Conservation (phyloP, 176 grass and related monocot species). For the Eragrostis nindensis region DNA sequence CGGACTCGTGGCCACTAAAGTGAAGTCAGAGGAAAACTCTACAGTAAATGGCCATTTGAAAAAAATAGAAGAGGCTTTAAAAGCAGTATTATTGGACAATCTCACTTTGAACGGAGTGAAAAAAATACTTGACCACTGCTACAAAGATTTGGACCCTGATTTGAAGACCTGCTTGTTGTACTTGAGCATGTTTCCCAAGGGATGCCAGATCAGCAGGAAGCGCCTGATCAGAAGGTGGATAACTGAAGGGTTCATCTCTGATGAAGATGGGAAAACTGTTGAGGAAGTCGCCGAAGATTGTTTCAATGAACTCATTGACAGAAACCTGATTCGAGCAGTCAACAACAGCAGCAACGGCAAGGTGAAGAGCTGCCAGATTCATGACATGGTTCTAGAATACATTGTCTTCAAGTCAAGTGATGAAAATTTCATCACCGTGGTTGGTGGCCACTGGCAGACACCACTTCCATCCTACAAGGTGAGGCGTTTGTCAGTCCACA, state of each 20-base stretch:
- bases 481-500: not conserved
- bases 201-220: not conserved
- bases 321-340: slow-evolving; percentile 23
- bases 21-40: not conserved
- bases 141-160: not conserved
- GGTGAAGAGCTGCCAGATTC: slow-evolving; percentile 24
- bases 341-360: slow-evolving; percentile 8
- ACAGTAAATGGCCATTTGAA: not conserved
- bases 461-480: no score
- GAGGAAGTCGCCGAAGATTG: slow-evolving; percentile 32
- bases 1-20: slow-evolving; percentile 9
- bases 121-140: no score
- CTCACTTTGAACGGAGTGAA: no score
- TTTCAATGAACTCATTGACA: slow-evolving; percentile 30
- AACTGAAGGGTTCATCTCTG: not conserved
- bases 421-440: no score
- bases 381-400: no score
- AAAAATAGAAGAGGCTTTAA: not conserved
- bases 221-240: not conserved
- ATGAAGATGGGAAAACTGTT: not conserved
- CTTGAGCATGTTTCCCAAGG: not conserved
- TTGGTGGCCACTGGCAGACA: no score
- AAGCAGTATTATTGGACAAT: no score
- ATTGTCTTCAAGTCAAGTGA: no score
- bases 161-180: no score